Base-by-base conservation (phyloP, 1,139 yeast species). In the Protomyces pachydermus region DNA sequence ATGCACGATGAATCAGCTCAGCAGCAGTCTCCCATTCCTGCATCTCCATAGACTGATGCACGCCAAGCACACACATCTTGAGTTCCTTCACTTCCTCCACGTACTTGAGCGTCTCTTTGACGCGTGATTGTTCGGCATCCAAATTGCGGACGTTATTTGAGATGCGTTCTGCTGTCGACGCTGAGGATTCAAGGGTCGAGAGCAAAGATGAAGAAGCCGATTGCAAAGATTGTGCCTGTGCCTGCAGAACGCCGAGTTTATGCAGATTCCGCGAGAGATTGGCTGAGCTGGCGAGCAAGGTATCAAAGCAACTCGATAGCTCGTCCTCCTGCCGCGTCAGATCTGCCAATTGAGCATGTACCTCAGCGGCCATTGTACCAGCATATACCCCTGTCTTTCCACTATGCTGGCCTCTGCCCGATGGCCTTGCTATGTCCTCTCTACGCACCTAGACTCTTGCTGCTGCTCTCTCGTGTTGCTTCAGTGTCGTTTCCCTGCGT, bases 21-120 rank as follows among this genome's bases (percentile, higher is more conserved):
- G 96, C 91, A 0, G 95, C 93, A 58, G 81, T 72, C 65, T 82
- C 84, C 90, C 95, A 86, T 73, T 88, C 83, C 65, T 83, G 75
- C 67, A 82, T 80, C 68, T 85, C 84, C 72, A 90, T 80, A 6
- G 95, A 87, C 64, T 83, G 82, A 68, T 82, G 80, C 2, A 91
- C 88, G 63, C 87, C 88, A 58, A 83, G 80, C 14, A 89, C 80
- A 69, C 85, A 84, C 54, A 82, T 80, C 69, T 86, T 84, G 64
- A 93, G 77, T 25, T 80, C 75, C 68, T 86, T 86, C 1, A 88
- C 85, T 67, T 85, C 78, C 39, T 81, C 79, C 6, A 90, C 93
- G 72, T 85, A 90, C 34, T 79, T 76, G 35, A 85, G 79, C 0
- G 96, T 84, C 56, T 80, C 78, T 61, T 80, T 76, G n/a, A 91